Evolutionary conservation across 1,284 basidiomycete species (phyloP).

Genomic region (Trichosporon coremiiforme): DNA sequence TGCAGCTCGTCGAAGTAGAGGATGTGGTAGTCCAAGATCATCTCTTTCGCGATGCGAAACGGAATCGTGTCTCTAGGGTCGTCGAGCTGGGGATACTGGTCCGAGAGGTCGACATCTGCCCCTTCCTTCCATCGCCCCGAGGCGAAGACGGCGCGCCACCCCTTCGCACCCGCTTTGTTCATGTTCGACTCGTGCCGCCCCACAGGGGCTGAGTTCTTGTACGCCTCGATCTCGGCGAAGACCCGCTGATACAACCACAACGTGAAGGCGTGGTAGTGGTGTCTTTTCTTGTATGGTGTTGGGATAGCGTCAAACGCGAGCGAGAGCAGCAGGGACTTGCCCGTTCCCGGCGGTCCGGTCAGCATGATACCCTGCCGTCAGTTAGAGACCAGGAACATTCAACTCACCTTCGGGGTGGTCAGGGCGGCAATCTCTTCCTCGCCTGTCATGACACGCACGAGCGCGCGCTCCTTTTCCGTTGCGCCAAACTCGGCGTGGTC

Average conservation of each 20-base stretch:
- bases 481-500: constrained; percentile 9
- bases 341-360: constrained; percentile 62
- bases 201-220: constrained; percentile 10
- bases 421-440: constrained; percentile 65
- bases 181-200: constrained; percentile 35
- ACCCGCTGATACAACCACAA: constrained; percentile 67
- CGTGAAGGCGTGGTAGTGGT: constrained; percentile 70
- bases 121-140: constrained; percentile 55
- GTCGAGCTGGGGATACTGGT: constrained; percentile 30
- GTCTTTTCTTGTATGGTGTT: constrained; percentile 64
- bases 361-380: constrained; percentile 57
- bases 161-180: constrained; percentile 42
- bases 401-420: constrained; percentile 63
- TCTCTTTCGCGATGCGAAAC: constrained; percentile 55
- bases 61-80: constrained; percentile 53
- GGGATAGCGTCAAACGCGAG: constrained; percentile 67
- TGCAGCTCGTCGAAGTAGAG: constrained; percentile 70
- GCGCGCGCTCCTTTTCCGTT: constrained; percentile 35
- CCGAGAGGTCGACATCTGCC: constrained; percentile 34
- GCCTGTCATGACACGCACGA: constrained; percentile 63
- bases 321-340: constrained; percentile 67
- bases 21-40: constrained; percentile 57
- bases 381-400: neutral
- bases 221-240: constrained; percentile 52
- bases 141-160: constrained; percentile 57